Conservation (phyloP, 2,329 filamentous ascomycete species). For the Epichloe scottii region DNA sequence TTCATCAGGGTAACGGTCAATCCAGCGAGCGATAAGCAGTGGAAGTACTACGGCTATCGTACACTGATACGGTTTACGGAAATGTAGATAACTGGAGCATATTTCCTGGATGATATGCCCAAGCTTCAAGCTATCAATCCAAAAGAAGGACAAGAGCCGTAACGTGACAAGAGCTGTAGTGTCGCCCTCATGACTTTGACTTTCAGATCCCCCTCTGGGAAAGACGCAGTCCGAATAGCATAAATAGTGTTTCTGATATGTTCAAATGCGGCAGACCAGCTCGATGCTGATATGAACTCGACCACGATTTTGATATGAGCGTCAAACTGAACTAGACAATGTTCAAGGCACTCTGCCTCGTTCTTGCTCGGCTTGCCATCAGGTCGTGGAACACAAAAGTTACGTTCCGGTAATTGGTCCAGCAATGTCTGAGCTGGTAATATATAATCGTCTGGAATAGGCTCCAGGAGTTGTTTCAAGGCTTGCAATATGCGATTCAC, state of each 20-base stretch:
- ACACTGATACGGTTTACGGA: conserved; percentile 51
- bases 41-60: conserved; percentile 50
- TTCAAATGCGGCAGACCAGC: conserved; percentile 47
- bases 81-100: conserved; percentile 53
- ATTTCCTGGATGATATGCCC: conserved; percentile 52
- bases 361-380: conserved; percentile 8
- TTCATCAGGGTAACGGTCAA: conserved; percentile 51
- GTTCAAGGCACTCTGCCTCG: conserved; percentile 16
- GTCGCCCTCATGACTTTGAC: conserved; percentile 36
- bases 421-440: conserved; percentile 45
- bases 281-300: conserved; percentile 53
- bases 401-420: conserved; percentile 33
- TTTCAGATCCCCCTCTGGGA: conserved; percentile 25
- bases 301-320: conserved; percentile 41
- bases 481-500: conserved; percentile 43
- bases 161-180: conserved; percentile 39
- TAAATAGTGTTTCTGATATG: conserved; percentile 42
- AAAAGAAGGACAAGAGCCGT: conserved; percentile 48
- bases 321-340: conserved; percentile 37
- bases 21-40: conserved; percentile 51
- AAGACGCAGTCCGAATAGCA: conserved; percentile 32
- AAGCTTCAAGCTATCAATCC: conserved; percentile 51
- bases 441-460: conserved; percentile 43
- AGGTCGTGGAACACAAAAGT: conserved; percentile 21
- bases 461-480: conserved; percentile 43